Evolutionary conservation across 1,284 basidiomycete species (phyloP), one percentile per base, ranked within the genome.

Genomic region (Gymnopus androsaceus): DNA sequence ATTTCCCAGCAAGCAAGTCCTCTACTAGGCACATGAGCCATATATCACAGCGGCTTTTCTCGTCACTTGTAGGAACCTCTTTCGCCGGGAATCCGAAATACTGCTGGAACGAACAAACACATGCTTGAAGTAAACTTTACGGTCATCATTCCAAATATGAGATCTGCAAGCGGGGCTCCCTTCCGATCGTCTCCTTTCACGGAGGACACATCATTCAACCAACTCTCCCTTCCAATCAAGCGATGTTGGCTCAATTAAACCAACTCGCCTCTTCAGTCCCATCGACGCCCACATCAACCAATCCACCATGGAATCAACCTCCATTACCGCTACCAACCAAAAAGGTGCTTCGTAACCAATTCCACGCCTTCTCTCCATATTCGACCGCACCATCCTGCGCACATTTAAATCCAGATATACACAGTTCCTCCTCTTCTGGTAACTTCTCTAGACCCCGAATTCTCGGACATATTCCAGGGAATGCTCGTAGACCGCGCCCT

Each of bases 331-430:
- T 0, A 37, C 64, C 15, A 33, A 64, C 25, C 34, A 77, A 73
- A 60, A 65, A 70, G 14, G 66, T 72, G 21, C 76, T 81, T 3
- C 75, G 76, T 19, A 69, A 80, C 0, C 89, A 92, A 64, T 99
- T 98, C 71, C 85, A 93, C 66, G 85, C 88, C 12, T 99, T 11
- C 84, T 99, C 46, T 86, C 88, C 61, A 92, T 98, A 62, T 99
- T 99, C 67, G 91, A 96, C 66, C 88, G 94, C 33, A 87, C 88
- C 44, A 94, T 99, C 66, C 83, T 99, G 44, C 90, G 89, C 33
- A 99, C 97, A 0, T 96, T 96, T 76, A 94, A 95, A 69, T 98
- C 94, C 0, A 91, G 96, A 40, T 96, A 99, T 70, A 95, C 95
- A 1, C 97, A 99, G 65, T 99, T 99, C 74, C 80, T 99, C 58